Evolutionary conservation across 176 grass and related monocot genomes (phyloP), one percentile per base, ranked within the genome.

Genomic region (Ampelocalamus luodianensis): DNA sequence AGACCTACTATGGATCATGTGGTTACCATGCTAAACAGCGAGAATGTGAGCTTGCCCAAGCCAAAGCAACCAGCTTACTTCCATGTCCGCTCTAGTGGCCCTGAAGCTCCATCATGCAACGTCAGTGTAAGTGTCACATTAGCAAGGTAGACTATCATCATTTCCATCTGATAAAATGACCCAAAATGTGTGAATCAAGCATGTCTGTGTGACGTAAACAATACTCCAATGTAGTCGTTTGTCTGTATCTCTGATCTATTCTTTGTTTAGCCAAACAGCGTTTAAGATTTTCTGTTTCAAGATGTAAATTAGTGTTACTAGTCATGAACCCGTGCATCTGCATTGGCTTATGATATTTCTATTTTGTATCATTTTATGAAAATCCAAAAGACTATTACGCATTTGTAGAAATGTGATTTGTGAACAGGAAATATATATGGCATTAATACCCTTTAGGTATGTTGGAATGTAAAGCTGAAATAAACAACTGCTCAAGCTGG

Each of bases 21-120:
- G 72, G 42, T 90, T 58, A 82, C 65, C 20, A 86, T 90, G 83
- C 56, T 90, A 46, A 77, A 71, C 65, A 86, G 83, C 46, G 66
- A 77, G 63, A 54, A 53, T 32, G 67, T 86, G 72, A 77, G 43
- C 37, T 45, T 90, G 65, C 83, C 83, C 20, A 76, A 36, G 27
- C 88, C 83, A 70, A 90, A 63, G 64, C 83, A 90, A 53, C 83
- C 83, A 54, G 83, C 88, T 71, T 90, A 90, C 55, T 90, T 85
- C 72, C 50, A n/a, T 73, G 77, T 79, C 15, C 76, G 76, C 29
- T 53, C 67, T 53, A 53, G 29, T 3, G 32, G 17, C 0, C 3
- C 51, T 53, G 56, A 80, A 51, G 34, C 10, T 65, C 29, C 67
- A 29, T 39, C 56, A 16, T 32, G 32, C 10, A 15, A 72, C 44